Evolutionary conservation across 2,329 filamentous ascomycete species (phyloP), one percentile per base, ranked within the genome.

Genomic region (Arthrobotrys entomopaga): DNA sequence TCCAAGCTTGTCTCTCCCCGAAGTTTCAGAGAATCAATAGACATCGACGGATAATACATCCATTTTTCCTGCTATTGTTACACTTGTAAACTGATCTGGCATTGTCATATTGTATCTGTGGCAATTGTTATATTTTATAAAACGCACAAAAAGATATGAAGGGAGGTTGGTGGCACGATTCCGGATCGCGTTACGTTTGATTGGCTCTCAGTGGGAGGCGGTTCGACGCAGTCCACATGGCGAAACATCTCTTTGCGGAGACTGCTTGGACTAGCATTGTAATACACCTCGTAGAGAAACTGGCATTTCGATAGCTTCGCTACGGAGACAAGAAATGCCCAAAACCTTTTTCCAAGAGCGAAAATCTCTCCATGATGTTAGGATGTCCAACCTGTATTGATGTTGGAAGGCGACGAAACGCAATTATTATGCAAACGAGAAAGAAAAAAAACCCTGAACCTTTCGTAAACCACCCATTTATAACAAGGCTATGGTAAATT

Each of bases 131-230:
- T 8, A 10, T 34, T 34, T 34, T 34, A 34, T 15, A 26, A 13
- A 52, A 20, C 24, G n/a, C 15, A 34, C 29, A 34, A 34, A 34
- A 34, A 34, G 11, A 29, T 40, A 8, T 29, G 15, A 34, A 11
- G 15, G 15, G 0, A 20, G 34, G 64, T 67, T 67, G 64, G 64
- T 60, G 64, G 64, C 64, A 67, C 64, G 22, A 19, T 15, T 22
- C 11, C 26, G 8, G 16, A 13, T 15, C 48, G 6, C 34, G 6
- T 1, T n/a, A 5, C 22, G 43, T 19, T n/a, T 19, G 22, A 26
- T 53, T 29, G 50, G 20, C 8, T n/a, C 20, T 13, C 5, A 46
- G 13, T 46, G 42, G 29, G 6, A 16, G 13, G 11, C n/a, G 42
- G 16, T 8, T 46, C n/a, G 42, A 46, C 42, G 42, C 42, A 7